Conservation (phyloP, 352 stramenopile species). For the Phytophthora sp. region DNA sequence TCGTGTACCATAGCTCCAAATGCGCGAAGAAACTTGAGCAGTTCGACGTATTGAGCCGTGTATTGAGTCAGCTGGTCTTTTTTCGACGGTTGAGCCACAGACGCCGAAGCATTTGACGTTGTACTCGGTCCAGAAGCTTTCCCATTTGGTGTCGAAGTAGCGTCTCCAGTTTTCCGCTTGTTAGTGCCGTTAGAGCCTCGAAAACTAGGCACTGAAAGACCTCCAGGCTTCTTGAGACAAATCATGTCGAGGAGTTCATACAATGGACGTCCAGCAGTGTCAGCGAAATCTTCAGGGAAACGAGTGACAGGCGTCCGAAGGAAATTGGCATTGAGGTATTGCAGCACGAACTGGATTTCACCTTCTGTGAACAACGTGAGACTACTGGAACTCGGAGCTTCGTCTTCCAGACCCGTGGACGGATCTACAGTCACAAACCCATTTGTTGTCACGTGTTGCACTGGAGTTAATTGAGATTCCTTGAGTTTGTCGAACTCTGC, state of each 20-base stretch:
- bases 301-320: slow-evolving; percentile 59
- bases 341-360: slow-evolving; percentile 74
- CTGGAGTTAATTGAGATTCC: slow-evolving; percentile 16
- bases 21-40: slow-evolving; percentile 92
- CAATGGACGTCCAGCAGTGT: slow-evolving; percentile 74
- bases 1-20: slow-evolving; percentile 93
- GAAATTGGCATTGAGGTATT: slow-evolving; percentile 90
- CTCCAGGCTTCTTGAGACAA: slow-evolving; percentile 83
- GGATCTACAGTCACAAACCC: slow-evolving; percentile 62
- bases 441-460: slow-evolving; percentile 3
- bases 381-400: not conserved
- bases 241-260: slow-evolving; percentile 93
- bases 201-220: slow-evolving; percentile 21
- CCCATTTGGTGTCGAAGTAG: no score
- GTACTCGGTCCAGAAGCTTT: no score
- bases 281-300: slow-evolving; percentile 85
- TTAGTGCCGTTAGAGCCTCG: slow-evolving; percentile 1
- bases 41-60: slow-evolving; percentile 78
- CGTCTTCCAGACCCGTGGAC: slow-evolving; percentile 29
- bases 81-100: slow-evolving; percentile 40
- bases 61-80: slow-evolving; percentile 66
- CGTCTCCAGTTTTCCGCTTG: slow-evolving; percentile 28
- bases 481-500: slow-evolving; percentile 44
- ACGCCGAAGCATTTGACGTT: no score
- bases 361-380: slow-evolving; percentile 16